Percentiles rank a stretch among this genome's conserved stretches.
phyloP scores from a whole-genome alignment of 78 protist species.

The Diacronema lutheri region DNA sequence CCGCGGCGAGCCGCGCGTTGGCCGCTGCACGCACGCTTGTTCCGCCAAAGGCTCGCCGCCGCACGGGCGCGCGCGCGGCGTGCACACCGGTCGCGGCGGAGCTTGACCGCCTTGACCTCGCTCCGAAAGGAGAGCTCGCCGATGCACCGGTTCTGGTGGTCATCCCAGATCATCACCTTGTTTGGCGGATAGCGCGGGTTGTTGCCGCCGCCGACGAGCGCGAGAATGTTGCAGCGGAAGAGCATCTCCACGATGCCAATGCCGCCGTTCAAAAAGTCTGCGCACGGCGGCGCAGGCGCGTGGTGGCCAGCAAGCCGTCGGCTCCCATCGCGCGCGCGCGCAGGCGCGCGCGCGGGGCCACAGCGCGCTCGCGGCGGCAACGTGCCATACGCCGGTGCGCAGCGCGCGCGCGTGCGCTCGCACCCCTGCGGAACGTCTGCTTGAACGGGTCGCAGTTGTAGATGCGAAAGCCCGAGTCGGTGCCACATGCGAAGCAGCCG shows the following conservation, averaged over 20 bases:
- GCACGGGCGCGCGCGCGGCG: background rate
- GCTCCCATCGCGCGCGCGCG: background rate
- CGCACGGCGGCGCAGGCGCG: too few relatives aligned
- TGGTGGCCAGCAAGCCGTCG: background rate
- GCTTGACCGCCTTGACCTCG: conserved; percentile 88
- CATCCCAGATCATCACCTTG: conserved; percentile 93
- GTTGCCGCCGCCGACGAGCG: conserved; percentile 95
- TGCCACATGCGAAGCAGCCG: conserved; percentile 90
- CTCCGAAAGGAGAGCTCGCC: conserved; percentile 80
- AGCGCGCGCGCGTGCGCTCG: background rate
- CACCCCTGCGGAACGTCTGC: conserved; percentile 79
- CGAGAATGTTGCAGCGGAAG: conserved; percentile 92
- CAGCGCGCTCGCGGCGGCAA: too few relatives aligned
- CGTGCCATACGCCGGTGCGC: too few relatives aligned
- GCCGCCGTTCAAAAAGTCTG: conserved; percentile 82
- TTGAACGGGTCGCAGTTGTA: conserved; percentile 89
- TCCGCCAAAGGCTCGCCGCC: too few relatives aligned
- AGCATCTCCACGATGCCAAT: conserved; percentile 94
- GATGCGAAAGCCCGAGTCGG: conserved; percentile 85
- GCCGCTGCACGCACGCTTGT: background rate
- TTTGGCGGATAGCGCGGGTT: conserved; percentile 83
- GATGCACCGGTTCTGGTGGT: conserved; percentile 67
- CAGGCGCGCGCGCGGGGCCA: background rate
- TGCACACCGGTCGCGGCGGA: conserved; percentile 79
- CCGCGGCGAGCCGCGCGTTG: too few relatives aligned